Evolutionary conservation across 2,329 filamentous ascomycete genomes (phyloP).

Genomic region (Tympanopsis confertula): DNA sequence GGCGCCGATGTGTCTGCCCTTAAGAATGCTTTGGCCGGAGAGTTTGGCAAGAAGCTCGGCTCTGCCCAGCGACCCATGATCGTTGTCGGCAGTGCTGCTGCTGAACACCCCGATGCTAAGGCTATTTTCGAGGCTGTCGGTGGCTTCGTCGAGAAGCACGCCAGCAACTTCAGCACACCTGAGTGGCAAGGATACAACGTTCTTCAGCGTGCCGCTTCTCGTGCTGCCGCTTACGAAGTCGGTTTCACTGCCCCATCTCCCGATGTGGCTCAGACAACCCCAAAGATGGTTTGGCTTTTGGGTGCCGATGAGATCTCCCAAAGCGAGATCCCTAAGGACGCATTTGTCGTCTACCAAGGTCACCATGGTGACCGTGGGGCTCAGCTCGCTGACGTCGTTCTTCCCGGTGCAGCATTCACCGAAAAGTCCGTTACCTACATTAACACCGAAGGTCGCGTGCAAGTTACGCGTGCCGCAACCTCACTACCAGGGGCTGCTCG

Average conservation of each 20-base stretch:
- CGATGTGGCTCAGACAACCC: slow-evolving; percentile 69
- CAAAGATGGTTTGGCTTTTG: slow-evolving; percentile 94
- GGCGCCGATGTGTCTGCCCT: slow-evolving; percentile 68
- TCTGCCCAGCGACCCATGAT: slow-evolving; percentile 90
- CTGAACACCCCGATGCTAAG: slow-evolving; percentile 83
- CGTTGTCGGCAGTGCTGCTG: slow-evolving; percentile 81
- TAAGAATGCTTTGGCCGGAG: slow-evolving; percentile 73
- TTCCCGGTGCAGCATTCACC: slow-evolving; percentile 90
- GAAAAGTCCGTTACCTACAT: slow-evolving; percentile 94
- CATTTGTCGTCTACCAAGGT: slow-evolving; percentile 95
- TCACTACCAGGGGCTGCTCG: slow-evolving; percentile 79
- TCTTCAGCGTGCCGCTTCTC: slow-evolving; percentile 83
- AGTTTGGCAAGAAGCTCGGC: slow-evolving; percentile 86
- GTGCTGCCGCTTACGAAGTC: slow-evolving; percentile 87
- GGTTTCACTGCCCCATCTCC: slow-evolving; percentile 82
- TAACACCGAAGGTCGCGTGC: slow-evolving; percentile 93
- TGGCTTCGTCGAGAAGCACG: slow-evolving; percentile 84
- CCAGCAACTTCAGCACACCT: slow-evolving; percentile 70
- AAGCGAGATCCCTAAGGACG: slow-evolving; percentile 82
- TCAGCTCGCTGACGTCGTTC: slow-evolving; percentile 82
- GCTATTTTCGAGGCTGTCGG: slow-evolving; percentile 87
- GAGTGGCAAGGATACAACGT: slow-evolving; percentile 99
- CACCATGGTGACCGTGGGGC: slow-evolving; percentile 93
- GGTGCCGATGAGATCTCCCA: slow-evolving; percentile 84
- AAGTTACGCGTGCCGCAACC: slow-evolving; percentile 84